These are phyloP conservation scores for Rhodotorula kratochvilovae DNA, from an alignment of 768 basidiomycete genomes.

Conservation along the genomic window DNA sequence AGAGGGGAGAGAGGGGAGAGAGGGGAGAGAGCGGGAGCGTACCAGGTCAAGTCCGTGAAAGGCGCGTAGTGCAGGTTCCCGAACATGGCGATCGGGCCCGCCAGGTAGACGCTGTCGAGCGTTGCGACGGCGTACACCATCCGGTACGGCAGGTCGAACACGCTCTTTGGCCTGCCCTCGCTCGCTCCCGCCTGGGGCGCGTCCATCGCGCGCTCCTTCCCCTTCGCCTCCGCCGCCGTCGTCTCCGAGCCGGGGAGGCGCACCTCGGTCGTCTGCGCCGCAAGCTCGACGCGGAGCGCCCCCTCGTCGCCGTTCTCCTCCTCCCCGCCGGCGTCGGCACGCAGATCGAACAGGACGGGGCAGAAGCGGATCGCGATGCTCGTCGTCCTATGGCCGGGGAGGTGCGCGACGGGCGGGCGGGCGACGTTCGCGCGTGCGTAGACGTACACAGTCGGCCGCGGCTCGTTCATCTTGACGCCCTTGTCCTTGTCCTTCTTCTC, in stretches of 20 bases:
- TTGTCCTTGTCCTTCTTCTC: constrained; percentile 23
- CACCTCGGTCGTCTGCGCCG: constrained; percentile 47
- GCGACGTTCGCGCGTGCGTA: constrained; percentile 94
- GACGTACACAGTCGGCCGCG: constrained; percentile 74
- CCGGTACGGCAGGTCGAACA: constrained; percentile 86
- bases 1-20: neutral
- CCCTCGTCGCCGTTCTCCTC: constrained; percentile 43
- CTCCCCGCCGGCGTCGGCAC: neutral
- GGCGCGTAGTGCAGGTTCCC: constrained; percentile 95
- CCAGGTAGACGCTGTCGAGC: constrained; percentile 86
- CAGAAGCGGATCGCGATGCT: constrained; percentile 91
- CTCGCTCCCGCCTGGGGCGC: constrained; percentile 25
- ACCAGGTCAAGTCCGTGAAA: constrained; percentile 97
- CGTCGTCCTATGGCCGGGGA: constrained; percentile 93
- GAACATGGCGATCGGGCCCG: constrained; percentile 81
- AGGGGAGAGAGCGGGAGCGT: constrained; percentile 45
- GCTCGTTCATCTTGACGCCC: constrained; percentile 40
- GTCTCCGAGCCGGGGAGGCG: constrained; percentile 60
- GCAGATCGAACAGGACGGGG: constrained; percentile 85
- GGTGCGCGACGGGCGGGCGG: constrained; percentile 82
- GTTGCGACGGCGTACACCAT: constrained; percentile 94
- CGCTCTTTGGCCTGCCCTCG: constrained; percentile 49
- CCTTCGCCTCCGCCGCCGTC: constrained; percentile 49
- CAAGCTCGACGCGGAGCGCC: constrained; percentile 7
- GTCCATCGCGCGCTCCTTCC: neutral